Evolutionary conservation across 345 rosid species (phyloP).

Genomic region (Eutrema yunnanense): DNA sequence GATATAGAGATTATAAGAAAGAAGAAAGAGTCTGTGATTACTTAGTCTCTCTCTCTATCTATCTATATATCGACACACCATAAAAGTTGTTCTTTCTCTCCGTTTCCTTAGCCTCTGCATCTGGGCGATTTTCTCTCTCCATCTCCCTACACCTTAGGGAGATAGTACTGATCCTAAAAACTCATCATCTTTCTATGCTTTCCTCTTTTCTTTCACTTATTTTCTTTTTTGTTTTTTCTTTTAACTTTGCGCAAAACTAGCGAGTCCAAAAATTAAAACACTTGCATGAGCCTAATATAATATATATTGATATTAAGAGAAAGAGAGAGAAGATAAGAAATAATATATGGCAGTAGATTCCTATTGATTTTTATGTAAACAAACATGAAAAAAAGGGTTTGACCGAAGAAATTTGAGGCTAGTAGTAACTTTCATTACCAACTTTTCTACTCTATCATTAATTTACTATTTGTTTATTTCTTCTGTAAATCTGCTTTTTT

Average conservation of each 20-base stretch:
- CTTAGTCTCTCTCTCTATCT: background rate
- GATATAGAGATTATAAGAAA: background rate
- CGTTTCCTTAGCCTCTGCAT: conserved; percentile 80
- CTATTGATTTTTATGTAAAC: conserved; percentile 12
- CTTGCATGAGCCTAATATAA: conserved; percentile 37
- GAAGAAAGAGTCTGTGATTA: conserved; percentile 18
- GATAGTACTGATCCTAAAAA: conserved; percentile 22
- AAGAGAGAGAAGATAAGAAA: conserved; percentile 16
- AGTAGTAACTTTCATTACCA: conserved; percentile 29
- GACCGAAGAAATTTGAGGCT: conserved; percentile 30
- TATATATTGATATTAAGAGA: background rate
- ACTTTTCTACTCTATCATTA: conserved; percentile 13
- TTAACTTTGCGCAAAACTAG: conserved; percentile 30
- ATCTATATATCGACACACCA: conserved; percentile 23
- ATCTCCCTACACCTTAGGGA: conserved; percentile 24
- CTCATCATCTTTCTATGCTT: conserved; percentile 66
- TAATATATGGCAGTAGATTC: conserved; percentile 16
- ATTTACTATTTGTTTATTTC: background rate
- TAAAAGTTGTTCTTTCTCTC: conserved; percentile 52
- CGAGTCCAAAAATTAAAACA: conserved; percentile 25
- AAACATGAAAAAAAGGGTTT: conserved; percentile 34
- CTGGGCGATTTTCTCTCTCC: conserved; percentile 56
- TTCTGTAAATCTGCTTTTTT: background rate
- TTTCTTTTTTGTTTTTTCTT: background rate
- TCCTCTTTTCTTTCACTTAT: conserved; percentile 36